phyloP scores from a whole-genome alignment of 2,329 filamentous ascomycete species.

The Fusarium sp. region DNA sequence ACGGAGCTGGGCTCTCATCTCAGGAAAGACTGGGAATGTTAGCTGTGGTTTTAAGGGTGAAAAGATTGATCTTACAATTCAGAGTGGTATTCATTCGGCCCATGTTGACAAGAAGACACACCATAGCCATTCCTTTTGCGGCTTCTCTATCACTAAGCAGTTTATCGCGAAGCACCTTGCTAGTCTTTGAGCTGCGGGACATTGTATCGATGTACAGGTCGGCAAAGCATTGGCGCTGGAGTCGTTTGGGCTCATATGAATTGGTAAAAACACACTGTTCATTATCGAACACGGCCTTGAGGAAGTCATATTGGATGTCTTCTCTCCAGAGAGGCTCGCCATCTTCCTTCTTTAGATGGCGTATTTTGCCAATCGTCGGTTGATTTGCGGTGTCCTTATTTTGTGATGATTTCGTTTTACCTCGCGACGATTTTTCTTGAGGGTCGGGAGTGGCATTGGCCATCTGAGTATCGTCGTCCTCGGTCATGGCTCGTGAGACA shows the following conservation, averaged over 20 bases:
- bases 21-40: conserved; percentile 83
- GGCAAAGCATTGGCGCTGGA: conserved; percentile 81
- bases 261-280: conserved; percentile 84
- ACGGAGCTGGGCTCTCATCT: conserved; percentile 97
- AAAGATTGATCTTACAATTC: conserved; percentile 74
- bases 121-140: conserved; percentile 99
- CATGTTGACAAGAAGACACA: conserved; percentile 95
- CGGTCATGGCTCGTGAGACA: conserved; percentile 54
- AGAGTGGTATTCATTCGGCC: conserved; percentile 98
- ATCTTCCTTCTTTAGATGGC: conserved; percentile 88
- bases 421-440: conserved; percentile 50
- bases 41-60: neutral
- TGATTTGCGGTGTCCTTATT: conserved; percentile 49
- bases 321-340: conserved; percentile 86
- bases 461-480: conserved; percentile 59
- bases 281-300: conserved; percentile 82
- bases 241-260: conserved; percentile 73
- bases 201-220: conserved; percentile 99
- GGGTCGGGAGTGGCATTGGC: conserved; percentile 56
- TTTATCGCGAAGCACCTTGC: conserved; percentile 98
- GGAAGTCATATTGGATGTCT: conserved; percentile 90
- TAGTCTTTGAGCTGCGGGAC: conserved; percentile 98
- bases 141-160: conserved; percentile 89
- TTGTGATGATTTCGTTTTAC: conserved; percentile 48
- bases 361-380: conserved; percentile 71